These are phyloP conservation scores for Leccinum subgranulosum DNA, from an alignment of 768 basidiomycete species.

Conservation along the genomic window DNA sequence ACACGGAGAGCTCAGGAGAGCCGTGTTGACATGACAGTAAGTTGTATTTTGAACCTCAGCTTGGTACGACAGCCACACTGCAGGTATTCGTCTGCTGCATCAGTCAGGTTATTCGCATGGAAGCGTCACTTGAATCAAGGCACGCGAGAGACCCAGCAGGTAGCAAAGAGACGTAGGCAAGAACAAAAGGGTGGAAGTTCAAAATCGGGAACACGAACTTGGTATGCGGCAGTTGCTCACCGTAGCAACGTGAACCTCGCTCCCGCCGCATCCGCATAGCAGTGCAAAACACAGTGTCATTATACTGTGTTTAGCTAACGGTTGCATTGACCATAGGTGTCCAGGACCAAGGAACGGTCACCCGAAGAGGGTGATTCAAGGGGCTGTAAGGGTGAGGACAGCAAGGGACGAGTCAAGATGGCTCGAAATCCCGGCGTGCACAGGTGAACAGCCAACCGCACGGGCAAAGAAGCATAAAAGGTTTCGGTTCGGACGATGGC, in stretches of 20 bases:
- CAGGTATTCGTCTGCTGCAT: neutral
- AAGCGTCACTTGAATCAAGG: neutral
- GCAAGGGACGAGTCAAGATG: neutral
- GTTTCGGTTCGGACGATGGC: neutral
- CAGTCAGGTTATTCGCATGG: neutral
- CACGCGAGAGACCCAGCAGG: neutral
- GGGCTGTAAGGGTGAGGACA: neutral
- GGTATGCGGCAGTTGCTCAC: neutral
- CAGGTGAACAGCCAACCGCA: slow-evolving; percentile 7
- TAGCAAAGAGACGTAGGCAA: neutral
- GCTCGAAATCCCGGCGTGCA: slow-evolving; percentile 5
- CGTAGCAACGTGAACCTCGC: slow-evolving; percentile 5
- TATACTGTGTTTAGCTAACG: neutral
- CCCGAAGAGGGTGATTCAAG: slow-evolving; percentile 3
- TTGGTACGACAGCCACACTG: neutral
- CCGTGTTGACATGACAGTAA: neutral
- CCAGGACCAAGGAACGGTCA: neutral
- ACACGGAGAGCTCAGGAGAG: neutral
- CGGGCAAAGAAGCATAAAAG: slow-evolving; percentile 13
- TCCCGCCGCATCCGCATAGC: slow-evolving; percentile 4
- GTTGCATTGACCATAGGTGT: neutral
- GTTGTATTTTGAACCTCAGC: neutral
- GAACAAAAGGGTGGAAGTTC: neutral
- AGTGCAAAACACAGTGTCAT: slow-evolving; percentile 4
- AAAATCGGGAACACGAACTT: neutral